Conservation (phyloP, 352 stramenopile species). For the Phytophthora constricta region DNA sequence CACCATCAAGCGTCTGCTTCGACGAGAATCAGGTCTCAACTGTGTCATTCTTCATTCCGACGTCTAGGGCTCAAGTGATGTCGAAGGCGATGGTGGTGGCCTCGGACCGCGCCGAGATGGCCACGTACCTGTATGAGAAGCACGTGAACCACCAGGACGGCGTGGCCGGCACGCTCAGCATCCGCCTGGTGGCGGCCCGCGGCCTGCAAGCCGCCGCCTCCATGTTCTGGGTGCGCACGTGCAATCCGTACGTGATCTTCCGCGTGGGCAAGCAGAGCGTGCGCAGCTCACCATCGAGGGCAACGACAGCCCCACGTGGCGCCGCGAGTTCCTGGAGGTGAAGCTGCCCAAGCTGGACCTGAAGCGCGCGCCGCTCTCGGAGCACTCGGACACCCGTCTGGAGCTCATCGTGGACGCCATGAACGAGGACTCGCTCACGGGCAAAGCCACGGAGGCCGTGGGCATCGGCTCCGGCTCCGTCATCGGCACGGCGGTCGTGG, state of each 20-base stretch:
- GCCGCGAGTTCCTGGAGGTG: slow-evolving; percentile 73
- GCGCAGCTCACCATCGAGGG: slow-evolving; percentile 70
- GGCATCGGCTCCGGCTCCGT: slow-evolving; percentile 80
- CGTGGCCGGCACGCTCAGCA: slow-evolving; percentile 71
- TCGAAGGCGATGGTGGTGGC: slow-evolving; percentile 43
- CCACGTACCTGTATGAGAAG: slow-evolving; percentile 82
- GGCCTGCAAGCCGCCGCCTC: slow-evolving; percentile 73
- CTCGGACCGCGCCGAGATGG: slow-evolving; percentile 48
- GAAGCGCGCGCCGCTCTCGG: slow-evolving; percentile 55
- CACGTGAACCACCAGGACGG: slow-evolving; percentile 78
- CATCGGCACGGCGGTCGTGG: slow-evolving; percentile 70
- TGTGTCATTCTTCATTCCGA: too few relatives aligned
- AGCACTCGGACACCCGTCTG: slow-evolving; percentile 77
- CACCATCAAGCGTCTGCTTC: background rate
- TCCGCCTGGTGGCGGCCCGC: slow-evolving; percentile 73
- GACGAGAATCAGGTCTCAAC: too few relatives aligned
- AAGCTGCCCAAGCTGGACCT: slow-evolving; percentile 77
- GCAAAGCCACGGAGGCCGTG: slow-evolving; percentile 79
- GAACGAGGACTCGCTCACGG: slow-evolving; percentile 84
- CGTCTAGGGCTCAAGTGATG: background rate
- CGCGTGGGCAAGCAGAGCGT: slow-evolving; percentile 72
- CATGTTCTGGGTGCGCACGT: slow-evolving; percentile 86
- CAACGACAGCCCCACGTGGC: slow-evolving; percentile 83
- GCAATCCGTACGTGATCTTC: slow-evolving; percentile 89
- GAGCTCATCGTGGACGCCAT: slow-evolving; percentile 83